A percentile compares a stretch with the other conserved stretches of the same genome.
Conservation (phyloP, 2,329 filamentous ascomycete genomes). For the Sarocladium oryzae region DNA sequence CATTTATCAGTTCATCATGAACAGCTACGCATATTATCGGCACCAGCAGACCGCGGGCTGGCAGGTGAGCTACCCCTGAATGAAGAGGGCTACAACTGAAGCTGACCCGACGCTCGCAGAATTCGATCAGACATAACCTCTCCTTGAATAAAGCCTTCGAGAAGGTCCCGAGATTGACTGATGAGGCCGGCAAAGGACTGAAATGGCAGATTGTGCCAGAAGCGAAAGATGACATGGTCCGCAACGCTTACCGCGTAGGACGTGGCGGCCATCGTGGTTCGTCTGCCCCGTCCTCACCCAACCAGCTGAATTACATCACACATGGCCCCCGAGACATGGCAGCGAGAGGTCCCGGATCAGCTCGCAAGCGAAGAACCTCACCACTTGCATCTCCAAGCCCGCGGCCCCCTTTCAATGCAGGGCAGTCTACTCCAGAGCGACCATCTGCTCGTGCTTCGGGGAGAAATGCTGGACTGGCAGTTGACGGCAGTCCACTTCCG, state of each 20-base stretch:
- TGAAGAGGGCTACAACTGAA: background rate
- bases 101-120: constrained; percentile 40
- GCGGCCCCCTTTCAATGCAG: constrained; percentile 39
- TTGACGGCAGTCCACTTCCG: constrained; percentile 58
- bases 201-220: constrained; percentile 94
- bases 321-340: constrained; percentile 52
- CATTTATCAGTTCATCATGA: constrained; percentile 91
- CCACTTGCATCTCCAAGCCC: constrained; percentile 50
- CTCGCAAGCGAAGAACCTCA: constrained; percentile 51
- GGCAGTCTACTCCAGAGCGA: constrained; percentile 55
- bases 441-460: constrained; percentile 32
- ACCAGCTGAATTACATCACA: constrained; percentile 53
- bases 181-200: constrained; percentile 98
- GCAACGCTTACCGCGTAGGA: constrained; percentile 58
- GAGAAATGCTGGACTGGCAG: constrained; percentile 32
- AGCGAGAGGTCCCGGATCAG: constrained; percentile 42
- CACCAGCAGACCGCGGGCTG: constrained; percentile 72
- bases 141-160: constrained; percentile 92
- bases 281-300: constrained; percentile 64
- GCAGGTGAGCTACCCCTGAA: constrained; percentile 59
- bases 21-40: constrained; percentile 88
- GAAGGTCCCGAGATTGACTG: constrained; percentile 84
- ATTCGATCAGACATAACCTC: constrained; percentile 93
- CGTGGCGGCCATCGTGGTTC: constrained; percentile 60
- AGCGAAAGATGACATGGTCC: constrained; percentile 79